Evolutionary conservation across 2,329 filamentous ascomycete genomes (phyloP).

Genomic region (Ascochyta fabae): DNA sequence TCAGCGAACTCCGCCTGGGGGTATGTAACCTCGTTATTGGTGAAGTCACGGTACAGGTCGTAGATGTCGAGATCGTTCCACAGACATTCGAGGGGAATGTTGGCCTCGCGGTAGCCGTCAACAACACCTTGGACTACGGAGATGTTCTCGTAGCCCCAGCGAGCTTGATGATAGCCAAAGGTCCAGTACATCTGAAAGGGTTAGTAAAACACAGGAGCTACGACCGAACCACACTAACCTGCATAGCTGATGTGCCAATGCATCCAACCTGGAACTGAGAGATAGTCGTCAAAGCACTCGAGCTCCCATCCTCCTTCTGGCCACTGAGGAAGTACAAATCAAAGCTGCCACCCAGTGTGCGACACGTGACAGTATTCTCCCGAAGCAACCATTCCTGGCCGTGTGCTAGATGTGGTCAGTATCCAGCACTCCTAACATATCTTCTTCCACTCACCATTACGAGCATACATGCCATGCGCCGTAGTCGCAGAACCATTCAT

Average conservation of each 20-base stretch:
- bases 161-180: constrained; percentile 80
- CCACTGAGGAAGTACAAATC: constrained; percentile 80
- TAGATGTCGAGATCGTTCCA: constrained; percentile 50
- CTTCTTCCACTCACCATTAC: constrained; percentile 15
- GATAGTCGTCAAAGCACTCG: constrained; percentile 49
- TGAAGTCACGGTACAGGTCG: constrained; percentile 61
- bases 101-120: constrained; percentile 58
- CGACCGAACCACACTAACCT: constrained; percentile 59
- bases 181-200: constrained; percentile 57
- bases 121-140: constrained; percentile 46
- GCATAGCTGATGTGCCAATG: constrained; percentile 74
- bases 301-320: constrained; percentile 69
- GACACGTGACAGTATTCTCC: constrained; percentile 70
- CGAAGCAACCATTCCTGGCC: constrained; percentile 73
- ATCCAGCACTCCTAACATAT: not conserved
- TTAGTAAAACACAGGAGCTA: not conserved
- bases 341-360: constrained; percentile 73
- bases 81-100: constrained; percentile 56
- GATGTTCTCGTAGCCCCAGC: constrained; percentile 71
- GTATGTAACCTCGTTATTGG: constrained; percentile 59
- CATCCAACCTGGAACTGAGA: constrained; percentile 68
- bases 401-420: constrained; percentile 59
- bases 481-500: constrained; percentile 6
- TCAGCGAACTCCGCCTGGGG: constrained; percentile 54
- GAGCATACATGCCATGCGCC: constrained; percentile 24